Base-by-base conservation (phyloP, 176 grass and related monocot species). In the Avena sativa region DNA sequence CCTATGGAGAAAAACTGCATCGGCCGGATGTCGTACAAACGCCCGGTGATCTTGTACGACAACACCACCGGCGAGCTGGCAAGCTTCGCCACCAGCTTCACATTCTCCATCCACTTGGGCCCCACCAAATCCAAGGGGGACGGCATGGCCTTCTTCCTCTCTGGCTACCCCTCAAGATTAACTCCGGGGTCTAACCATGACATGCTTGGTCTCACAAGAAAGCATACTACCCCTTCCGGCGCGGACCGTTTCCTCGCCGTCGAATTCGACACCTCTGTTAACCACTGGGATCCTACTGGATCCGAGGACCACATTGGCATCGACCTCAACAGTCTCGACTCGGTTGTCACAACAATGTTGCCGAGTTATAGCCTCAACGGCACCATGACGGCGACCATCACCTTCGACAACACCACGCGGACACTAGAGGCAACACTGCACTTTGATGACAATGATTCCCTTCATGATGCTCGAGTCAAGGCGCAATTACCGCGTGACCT, bases 371-470 rank as follows among this genome's bases (percentile, higher is more conserved):
- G 8, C 23, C 55, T 30, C 1, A 62, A 30, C 0, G 53, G 38
- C 13, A 74, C 52, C 38, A 84, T 84, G 82, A 28, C 69, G 15
- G 70, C 70, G 8, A 47, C 38, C 0, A 62, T 84, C 40, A 30
- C 38, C 1, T 84, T 84, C 4, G 11, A 84, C 82, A n/a, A 2
- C 15, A 26, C 12, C 38, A 74, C 70, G 9, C 9, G 55, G 5
- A 84, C 17, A 9, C 70, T 84, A 5, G 10, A 32, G 7, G 70
- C 82, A 4, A 74, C 23, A 9, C 21, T 84, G 16, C 13, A 10
- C 38, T 73, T 49, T 8, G 50, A n/a, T 48, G n/a, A 4, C 10
- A 4, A 13, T 49, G 9, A 5, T 6, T 20, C 51, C 7, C 14
- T 25, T 9, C 2, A 14, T 0, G 1, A 12, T 2, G 32, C 8